Evolutionary conservation across 208 protist genomes (phyloP).

Genomic region (Trypanosoma boissoni): DNA sequence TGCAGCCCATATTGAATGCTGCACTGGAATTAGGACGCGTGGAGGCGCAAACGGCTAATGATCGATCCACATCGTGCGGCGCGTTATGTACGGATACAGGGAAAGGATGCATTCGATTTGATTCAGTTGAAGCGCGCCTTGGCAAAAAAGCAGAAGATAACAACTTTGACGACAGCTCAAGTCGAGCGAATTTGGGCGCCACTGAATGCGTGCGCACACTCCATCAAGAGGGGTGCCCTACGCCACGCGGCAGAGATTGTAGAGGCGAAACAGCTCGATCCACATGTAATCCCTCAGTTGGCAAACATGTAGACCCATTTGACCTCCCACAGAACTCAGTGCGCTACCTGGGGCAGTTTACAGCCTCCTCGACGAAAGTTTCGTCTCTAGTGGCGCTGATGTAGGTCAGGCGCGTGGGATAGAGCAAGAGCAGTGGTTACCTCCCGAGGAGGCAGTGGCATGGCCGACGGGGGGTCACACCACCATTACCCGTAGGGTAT

Average conservation of each 20-base stretch:
- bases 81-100: too few species aligned
- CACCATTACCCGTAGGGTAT: not conserved
- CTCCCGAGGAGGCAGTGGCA: not conserved
- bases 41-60: too few species aligned
- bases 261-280: not conserved
- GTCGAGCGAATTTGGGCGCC: not conserved
- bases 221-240: not conserved
- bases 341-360: not conserved
- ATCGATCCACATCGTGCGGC: too few species aligned
- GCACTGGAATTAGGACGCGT: too few species aligned
- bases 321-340: not conserved
- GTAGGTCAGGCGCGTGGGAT: not conserved
- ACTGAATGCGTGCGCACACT: not conserved
- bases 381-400: not conserved
- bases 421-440: not conserved
- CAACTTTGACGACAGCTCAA: not conserved
- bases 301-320: not conserved
- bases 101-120: too few species aligned
- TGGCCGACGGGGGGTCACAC: not conserved
- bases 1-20: too few species aligned
- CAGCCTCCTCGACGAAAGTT: not conserved
- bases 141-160: not conserved
- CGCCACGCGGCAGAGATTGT: not conserved
- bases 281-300: not conserved
- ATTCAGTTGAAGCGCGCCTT: not conserved